phyloP scores from a whole-genome alignment of 371 early-diverging fungal species.

The Basidiobolus meristosporus region DNA sequence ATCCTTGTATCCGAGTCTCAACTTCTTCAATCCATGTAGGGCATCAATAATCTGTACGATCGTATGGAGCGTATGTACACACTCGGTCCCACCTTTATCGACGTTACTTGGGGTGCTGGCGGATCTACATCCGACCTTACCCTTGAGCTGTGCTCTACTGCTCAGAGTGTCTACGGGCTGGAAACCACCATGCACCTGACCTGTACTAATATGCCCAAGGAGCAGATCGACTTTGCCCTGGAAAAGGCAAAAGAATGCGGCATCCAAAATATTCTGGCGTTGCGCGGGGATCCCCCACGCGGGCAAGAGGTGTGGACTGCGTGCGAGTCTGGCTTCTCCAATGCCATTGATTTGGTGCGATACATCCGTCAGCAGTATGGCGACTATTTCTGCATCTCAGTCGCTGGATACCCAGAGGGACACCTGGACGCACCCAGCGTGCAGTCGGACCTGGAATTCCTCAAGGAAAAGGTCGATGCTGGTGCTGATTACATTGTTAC shows the following conservation, averaged over 20 bases:
- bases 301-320: slow-evolving; percentile 49
- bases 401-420: slow-evolving; percentile 76
- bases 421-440: slow-evolving; percentile 33
- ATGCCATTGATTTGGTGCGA: slow-evolving; percentile 64
- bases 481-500: slow-evolving; percentile 79
- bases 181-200: slow-evolving; percentile 88
- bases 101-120: slow-evolving; percentile 90
- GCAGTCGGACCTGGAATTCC: slow-evolving; percentile 45
- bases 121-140: slow-evolving; percentile 72
- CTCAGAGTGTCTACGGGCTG: slow-evolving; percentile 72
- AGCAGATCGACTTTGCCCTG: slow-evolving; percentile 58
- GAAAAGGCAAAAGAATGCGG: slow-evolving; percentile 64
- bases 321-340: slow-evolving; percentile 52
- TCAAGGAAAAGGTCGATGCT: slow-evolving; percentile 67
- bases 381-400: slow-evolving; percentile 77
- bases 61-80: slow-evolving; percentile 79
- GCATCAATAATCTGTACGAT: slow-evolving; percentile 73
- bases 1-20: background rate
- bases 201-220: slow-evolving; percentile 78
- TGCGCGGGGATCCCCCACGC: slow-evolving; percentile 78
- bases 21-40: slow-evolving; percentile 10
- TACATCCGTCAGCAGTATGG: slow-evolving; percentile 71
- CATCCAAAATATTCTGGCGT: slow-evolving; percentile 77
- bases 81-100: slow-evolving; percentile 80
- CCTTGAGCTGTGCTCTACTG: slow-evolving; percentile 54